These are phyloP conservation scores for Fomes fomentarius DNA, from an alignment of 1,284 basidiomycete genomes.

Conservation along the genomic window DNA sequence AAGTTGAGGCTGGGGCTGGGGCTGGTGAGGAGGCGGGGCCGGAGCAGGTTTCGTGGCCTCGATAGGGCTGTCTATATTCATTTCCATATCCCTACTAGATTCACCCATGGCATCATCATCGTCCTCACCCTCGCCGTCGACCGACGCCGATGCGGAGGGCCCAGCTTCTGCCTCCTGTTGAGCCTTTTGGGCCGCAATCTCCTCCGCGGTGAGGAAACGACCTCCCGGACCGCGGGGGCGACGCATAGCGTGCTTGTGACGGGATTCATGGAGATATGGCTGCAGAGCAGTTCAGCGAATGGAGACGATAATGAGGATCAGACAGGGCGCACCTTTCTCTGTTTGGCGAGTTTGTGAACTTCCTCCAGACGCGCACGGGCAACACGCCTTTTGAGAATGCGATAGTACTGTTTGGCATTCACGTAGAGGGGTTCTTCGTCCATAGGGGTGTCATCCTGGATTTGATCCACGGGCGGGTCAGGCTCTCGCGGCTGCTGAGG, in stretches of 20 bases:
- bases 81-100: constrained; percentile 28
- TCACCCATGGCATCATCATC: constrained; percentile 38
- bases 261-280: constrained; percentile 97
- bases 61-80: constrained; percentile 28
- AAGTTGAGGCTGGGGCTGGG: constrained; percentile 11
- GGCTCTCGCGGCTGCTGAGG: constrained; percentile 29
- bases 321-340: constrained; percentile 75
- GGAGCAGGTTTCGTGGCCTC: constrained; percentile 20
- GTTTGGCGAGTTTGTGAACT: constrained; percentile 86
- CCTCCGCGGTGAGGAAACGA: constrained; percentile 93
- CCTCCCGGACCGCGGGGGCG: constrained; percentile 96
- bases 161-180: constrained; percentile 36
- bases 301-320: not conserved
- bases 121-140: constrained; percentile 39
- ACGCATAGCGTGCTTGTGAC: constrained; percentile 98
- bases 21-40: not conserved
- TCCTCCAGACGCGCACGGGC: constrained; percentile 90
- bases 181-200: constrained; percentile 82
- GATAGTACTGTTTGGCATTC: constrained; percentile 97
- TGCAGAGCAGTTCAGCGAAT: constrained; percentile 37
- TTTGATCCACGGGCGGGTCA: constrained; percentile 36
- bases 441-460: constrained; percentile 45
- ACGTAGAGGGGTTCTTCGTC: constrained; percentile 97
- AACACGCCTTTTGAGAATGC: constrained; percentile 90
- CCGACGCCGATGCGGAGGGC: constrained; percentile 31